Evolutionary conservation across 2,329 filamentous ascomycete genomes (phyloP).

Genomic region (Penicillium frequentans): DNA sequence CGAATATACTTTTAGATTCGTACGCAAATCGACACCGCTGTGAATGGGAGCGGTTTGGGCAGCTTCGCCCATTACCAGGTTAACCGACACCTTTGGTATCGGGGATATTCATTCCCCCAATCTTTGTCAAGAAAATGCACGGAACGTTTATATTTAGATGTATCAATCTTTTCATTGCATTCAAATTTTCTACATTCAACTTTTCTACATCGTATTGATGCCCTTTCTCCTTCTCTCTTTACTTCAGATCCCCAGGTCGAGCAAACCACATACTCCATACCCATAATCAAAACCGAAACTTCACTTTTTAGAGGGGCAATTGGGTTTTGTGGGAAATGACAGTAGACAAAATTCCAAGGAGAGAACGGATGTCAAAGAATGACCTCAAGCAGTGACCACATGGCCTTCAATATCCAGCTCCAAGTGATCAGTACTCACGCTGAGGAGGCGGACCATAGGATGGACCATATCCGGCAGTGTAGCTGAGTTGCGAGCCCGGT

Average conservation of each 20-base stretch:
- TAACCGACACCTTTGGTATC: neutral
- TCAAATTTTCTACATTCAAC: neutral
- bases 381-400: neutral
- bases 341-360: neutral
- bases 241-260: neutral
- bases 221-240: neutral
- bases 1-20: neutral
- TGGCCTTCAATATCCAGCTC: too few species aligned
- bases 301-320: neutral
- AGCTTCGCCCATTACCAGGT: neutral
- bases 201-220: slow-evolving; percentile 1
- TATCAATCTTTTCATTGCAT: slow-evolving; percentile 3
- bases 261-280: neutral
- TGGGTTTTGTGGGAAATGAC: neutral
- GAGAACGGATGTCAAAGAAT: neutral
- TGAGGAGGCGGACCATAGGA: slow-evolving; percentile 28
- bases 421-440: slow-evolving; percentile 22
- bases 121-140: neutral
- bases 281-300: neutral
- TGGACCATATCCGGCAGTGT: slow-evolving; percentile 27
- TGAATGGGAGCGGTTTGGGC: neutral
- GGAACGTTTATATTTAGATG: slow-evolving; percentile 5
- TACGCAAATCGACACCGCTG: neutral
- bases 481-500: slow-evolving; percentile 30
- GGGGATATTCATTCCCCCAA: neutral